Evolutionary conservation across 805 yeast species (phyloP).

Genomic region (Saccharomycopsis sp.): DNA sequence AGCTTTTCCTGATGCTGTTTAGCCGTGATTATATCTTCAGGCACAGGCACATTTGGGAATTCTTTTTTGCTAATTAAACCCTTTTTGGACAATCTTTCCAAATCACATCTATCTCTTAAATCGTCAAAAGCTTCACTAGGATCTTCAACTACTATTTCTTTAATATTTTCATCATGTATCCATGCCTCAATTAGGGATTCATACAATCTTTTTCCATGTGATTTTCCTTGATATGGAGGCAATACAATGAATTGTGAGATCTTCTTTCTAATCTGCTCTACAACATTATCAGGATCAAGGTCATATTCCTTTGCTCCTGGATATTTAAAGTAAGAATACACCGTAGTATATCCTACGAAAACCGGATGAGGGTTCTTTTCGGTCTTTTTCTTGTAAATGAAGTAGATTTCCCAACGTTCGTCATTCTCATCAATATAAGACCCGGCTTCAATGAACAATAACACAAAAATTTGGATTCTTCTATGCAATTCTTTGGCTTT

Average conservation of each 20-base stretch:
- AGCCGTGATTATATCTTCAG: slow-evolving; percentile 34
- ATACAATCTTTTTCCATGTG: slow-evolving; percentile 69
- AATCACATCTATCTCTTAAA: slow-evolving; percentile 76
- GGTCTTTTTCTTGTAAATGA: slow-evolving; percentile 36
- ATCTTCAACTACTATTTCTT: slow-evolving; percentile 85
- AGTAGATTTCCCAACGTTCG: slow-evolving; percentile 72
- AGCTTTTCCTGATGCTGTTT: slow-evolving; percentile 45
- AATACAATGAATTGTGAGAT: slow-evolving; percentile 82
- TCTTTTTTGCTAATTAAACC: slow-evolving; percentile 26
- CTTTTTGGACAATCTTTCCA: slow-evolving; percentile 39
- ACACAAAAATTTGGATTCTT: slow-evolving; percentile 70
- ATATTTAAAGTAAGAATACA: slow-evolving; percentile 77
- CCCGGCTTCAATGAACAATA: slow-evolving; percentile 91
- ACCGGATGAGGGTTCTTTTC: slow-evolving; percentile 25
- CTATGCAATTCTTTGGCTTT: slow-evolving; percentile 48
- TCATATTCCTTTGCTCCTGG: slow-evolving; percentile 50
- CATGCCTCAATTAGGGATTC: slow-evolving; percentile 48
- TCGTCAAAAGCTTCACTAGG: slow-evolving; percentile 92
- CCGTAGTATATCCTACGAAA: slow-evolving; percentile 76
- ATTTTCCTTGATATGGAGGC: slow-evolving; percentile 74
- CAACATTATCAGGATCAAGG: slow-evolving; percentile 3
- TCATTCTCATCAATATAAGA: slow-evolving; percentile 76
- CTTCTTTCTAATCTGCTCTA: slow-evolving; percentile 48
- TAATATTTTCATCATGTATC: slow-evolving; percentile 43
- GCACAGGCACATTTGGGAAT: slow-evolving; percentile 23